Conservation (phyloP, 345 rosid genomes). For the Trapa bicornis region DNA sequence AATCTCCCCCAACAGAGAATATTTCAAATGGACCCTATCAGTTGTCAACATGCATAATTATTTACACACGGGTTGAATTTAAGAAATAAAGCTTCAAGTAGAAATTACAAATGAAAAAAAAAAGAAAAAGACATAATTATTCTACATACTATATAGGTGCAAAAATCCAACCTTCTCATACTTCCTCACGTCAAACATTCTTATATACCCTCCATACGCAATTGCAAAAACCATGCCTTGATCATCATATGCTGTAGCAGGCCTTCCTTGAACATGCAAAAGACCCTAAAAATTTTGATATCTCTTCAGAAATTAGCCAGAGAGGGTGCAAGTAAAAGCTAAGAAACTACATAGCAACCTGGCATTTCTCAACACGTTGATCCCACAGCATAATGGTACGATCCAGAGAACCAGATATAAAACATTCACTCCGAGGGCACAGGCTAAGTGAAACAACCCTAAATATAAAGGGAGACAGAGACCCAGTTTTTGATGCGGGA, state of each 20-base stretch:
- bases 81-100: neutral
- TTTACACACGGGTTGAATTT: neutral
- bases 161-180: slow-evolving; percentile 64
- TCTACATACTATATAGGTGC: neutral
- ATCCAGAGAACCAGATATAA: slow-evolving; percentile 91
- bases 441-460: slow-evolving; percentile 95
- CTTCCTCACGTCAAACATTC: slow-evolving; percentile 91
- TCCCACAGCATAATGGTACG: slow-evolving; percentile 96
- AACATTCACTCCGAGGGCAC: slow-evolving; percentile 74
- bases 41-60: slow-evolving; percentile 2
- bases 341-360: slow-evolving; percentile 31
- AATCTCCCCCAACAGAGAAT: slow-evolving; percentile 78
- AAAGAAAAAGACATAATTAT: neutral
- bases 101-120: neutral
- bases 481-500: neutral
- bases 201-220: slow-evolving; percentile 84
- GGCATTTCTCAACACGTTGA: slow-evolving; percentile 94
- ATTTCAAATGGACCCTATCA: slow-evolving; percentile 79
- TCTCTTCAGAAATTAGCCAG: slow-evolving; percentile 6
- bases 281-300: slow-evolving; percentile 34
- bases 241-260: slow-evolving; percentile 93
- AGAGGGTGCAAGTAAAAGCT: slow-evolving; percentile 2
- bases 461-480: slow-evolving; percentile 6
- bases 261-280: slow-evolving; percentile 76
- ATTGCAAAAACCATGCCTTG: slow-evolving; percentile 84